Evolutionary conservation across 2,329 filamentous ascomycete species (phyloP), one percentile per base, ranked within the genome.

Genomic region (Shiraia bambusicola): DNA sequence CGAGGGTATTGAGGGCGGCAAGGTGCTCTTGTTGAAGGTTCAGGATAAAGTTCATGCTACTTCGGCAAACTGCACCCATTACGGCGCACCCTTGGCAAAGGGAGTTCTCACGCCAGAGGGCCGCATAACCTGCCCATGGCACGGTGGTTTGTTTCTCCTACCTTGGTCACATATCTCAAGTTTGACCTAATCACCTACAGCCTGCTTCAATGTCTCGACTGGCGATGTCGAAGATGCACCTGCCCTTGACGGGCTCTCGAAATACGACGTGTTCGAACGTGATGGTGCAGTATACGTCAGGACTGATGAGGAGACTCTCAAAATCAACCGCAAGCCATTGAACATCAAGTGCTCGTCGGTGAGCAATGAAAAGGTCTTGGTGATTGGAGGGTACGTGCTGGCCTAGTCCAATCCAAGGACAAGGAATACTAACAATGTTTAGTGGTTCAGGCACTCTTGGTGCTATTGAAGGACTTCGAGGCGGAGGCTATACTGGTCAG

Each of bases 211-310:
- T 50, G 82, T 88, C 50, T 79, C 80, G 41, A 94, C 87, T 5
- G 93, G 93, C 38, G 93, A 98, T 59, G 87, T 97, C 45, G 93
- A 98, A 72, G 89, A 97, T 63, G 91, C 92, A 1, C 93, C 93
- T 0, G 93, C 88, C 2, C 80, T 95, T 17, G 89, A 97, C 60
- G 79, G 87, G n/a, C 74, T 98, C 17, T 80, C 87, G 32, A 84
- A 85, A 36, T 98, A 94, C 73, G 83, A 88, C 38, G 75, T 96
- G 24, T 74, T 82, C 24, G 84, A 95, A 67, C 90, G 86, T 61
- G 82, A 93, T 56, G 90, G 88, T 24, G 85, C 80, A 4, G 83
- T 96, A 2, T 97, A 90, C 67, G 81, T 98, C 50, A 84, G 84
- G 28, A 90, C 86, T 16, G 87, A 92, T 22, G 85, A 93, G 66